phyloP scores from a whole-genome alignment of 1,284 basidiomycete species.

The Apiotrichum akiyoshidainum region DNA sequence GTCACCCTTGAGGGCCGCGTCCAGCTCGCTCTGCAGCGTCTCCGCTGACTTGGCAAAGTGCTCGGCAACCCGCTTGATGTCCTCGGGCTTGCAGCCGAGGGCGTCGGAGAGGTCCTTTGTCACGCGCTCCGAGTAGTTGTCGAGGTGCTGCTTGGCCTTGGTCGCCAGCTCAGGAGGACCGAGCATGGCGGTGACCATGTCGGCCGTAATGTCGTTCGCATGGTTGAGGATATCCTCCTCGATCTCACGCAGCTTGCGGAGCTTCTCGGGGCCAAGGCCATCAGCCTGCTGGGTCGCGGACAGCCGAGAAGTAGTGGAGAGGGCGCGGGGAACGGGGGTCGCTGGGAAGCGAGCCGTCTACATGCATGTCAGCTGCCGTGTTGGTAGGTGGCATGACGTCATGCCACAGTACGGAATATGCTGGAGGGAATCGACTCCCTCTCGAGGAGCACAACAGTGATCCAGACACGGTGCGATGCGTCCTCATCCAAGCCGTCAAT shows the following conservation, averaged over 20 bases:
- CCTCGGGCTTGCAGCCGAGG: slow-evolving; percentile 2
- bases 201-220: slow-evolving; percentile 1
- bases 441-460: too few species aligned
- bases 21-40: background rate
- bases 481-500: background rate
- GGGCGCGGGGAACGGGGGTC: background rate
- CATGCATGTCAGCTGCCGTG: too few species aligned
- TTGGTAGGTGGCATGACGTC: too few species aligned
- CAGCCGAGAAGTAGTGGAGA: background rate
- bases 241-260: slow-evolving; percentile 2
- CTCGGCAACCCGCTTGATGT: background rate
- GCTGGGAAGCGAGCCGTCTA: background rate
- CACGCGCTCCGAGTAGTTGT: background rate
- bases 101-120: background rate
- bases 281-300: background rate
- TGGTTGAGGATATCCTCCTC: background rate
- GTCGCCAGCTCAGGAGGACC: background rate
- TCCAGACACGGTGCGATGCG: too few species aligned
- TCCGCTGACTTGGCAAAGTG: background rate
- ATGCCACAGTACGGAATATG: too few species aligned
- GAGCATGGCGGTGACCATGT: background rate
- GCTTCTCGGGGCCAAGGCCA: background rate
- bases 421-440: too few species aligned
- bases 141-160: background rate
- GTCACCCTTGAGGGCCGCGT: background rate